These are phyloP conservation scores for Colletotrichum spaethianum DNA, from an alignment of 2,329 filamentous ascomycete species.

Conservation along the genomic window DNA sequence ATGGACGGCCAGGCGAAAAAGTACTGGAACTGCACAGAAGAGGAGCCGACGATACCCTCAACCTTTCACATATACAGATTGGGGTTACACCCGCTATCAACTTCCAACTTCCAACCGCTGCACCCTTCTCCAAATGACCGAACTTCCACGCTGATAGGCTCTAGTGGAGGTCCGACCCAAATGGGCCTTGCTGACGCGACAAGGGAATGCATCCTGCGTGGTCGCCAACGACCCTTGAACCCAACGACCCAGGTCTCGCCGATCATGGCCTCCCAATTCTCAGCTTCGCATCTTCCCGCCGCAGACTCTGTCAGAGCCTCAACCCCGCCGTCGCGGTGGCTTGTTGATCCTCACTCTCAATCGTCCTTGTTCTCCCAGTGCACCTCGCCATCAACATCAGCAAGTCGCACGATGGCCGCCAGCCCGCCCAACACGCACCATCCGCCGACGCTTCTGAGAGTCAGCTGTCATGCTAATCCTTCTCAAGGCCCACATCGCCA, in stretches of 20 bases:
- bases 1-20: background rate
- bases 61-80: background rate
- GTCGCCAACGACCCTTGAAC: background rate
- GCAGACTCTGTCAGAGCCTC: slow-evolving; percentile 22
- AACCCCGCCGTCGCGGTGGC: slow-evolving; percentile 21
- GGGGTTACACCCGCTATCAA: background rate
- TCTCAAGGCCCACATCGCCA: slow-evolving; percentile 10
- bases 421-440: background rate
- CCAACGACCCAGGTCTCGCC: background rate
- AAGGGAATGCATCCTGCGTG: background rate
- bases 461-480: slow-evolving; percentile 18
- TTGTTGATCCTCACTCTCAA: background rate
- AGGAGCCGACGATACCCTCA: slow-evolving; percentile 38
- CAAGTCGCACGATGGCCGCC: background rate
- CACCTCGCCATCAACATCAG: background rate
- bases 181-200: slow-evolving; percentile 29
- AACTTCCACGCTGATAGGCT: slow-evolving; percentile 10
- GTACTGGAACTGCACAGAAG: background rate
- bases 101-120: background rate
- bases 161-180: slow-evolving; percentile 8
- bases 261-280: background rate
- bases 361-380: background rate
- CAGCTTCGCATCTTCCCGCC: background rate
- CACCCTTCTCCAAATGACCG: slow-evolving; percentile 18
- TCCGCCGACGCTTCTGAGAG: background rate